Conservation (phyloP, 2,329 filamentous ascomycete genomes). For the Annulohypoxylon truncatum region DNA sequence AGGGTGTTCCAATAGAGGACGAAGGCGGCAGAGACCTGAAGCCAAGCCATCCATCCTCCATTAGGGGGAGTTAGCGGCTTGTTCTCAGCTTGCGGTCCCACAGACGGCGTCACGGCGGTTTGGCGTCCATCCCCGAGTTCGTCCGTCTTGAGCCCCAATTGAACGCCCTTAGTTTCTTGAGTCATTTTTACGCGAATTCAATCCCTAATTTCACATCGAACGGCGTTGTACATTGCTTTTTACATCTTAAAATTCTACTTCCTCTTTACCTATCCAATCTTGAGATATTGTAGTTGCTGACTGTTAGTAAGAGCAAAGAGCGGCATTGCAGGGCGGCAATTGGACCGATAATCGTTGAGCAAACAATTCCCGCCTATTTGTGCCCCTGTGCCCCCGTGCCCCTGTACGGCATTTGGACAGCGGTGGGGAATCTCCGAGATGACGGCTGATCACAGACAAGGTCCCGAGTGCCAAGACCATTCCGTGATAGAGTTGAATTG, state of each 20-base stretch:
- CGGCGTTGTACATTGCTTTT: too few relatives aligned
- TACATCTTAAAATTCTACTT: background rate
- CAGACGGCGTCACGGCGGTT: background rate
- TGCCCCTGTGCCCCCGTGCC: background rate
- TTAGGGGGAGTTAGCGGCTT: background rate
- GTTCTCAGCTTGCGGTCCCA: background rate
- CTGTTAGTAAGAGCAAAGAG: background rate
- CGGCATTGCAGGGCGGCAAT: slow-evolving; percentile 5
- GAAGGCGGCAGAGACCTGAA: slow-evolving; percentile 12
- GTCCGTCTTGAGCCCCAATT: background rate
- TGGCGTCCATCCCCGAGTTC: background rate
- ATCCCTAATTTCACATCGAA: background rate
- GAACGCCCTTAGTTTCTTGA: background rate
- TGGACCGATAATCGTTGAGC: background rate
- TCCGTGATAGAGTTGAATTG: background rate
- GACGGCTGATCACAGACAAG: background rate
- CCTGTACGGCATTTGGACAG: background rate
- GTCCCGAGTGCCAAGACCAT: background rate
- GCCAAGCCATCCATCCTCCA: slow-evolving; percentile 7
- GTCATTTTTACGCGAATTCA: background rate
- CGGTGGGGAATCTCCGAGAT: background rate
- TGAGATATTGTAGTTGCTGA: background rate
- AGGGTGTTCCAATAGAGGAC: slow-evolving; percentile 13
- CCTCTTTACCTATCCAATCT: background rate
- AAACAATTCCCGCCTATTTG: slow-evolving; percentile 6